Conservation (phyloP, 768 basidiomycete genomes). For the Clitopilus hobsonii region DNA sequence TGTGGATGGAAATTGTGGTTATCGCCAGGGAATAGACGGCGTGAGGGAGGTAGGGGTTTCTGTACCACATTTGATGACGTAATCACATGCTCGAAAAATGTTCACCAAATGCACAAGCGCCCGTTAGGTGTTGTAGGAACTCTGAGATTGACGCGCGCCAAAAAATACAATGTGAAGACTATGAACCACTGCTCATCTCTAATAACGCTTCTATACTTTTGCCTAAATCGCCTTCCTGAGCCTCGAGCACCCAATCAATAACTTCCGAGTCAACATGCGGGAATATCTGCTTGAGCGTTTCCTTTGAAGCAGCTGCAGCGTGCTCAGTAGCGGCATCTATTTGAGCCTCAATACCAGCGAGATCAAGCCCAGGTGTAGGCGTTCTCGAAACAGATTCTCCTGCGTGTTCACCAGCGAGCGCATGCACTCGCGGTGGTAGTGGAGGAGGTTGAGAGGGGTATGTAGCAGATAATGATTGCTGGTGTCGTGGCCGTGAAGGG, state of each 20-base stretch:
- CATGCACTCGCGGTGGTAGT: constrained; percentile 42
- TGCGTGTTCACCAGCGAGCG: constrained; percentile 25
- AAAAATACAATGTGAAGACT: background rate
- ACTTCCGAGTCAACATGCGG: constrained; percentile 78
- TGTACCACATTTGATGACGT: constrained; percentile 15
- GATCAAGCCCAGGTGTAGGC: constrained; percentile 65
- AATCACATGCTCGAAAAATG: constrained; percentile 2
- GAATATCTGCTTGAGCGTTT: constrained; percentile 87
- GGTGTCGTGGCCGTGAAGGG: constrained; percentile 45
- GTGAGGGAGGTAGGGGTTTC: constrained; percentile 51
- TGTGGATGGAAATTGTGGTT: constrained; percentile 64
- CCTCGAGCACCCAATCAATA: constrained; percentile 85
- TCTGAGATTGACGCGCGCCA: background rate
- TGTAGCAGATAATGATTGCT: constrained; percentile 40
- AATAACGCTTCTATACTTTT: constrained; percentile 83
- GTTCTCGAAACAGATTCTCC: constrained; percentile 55
- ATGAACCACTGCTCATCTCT: constrained; percentile 59
- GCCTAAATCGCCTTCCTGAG: constrained; percentile 83
- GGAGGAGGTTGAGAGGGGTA: constrained; percentile 38
- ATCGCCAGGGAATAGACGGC: constrained; percentile 61
- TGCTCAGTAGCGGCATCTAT: constrained; percentile 76
- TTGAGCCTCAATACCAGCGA: constrained; percentile 66
- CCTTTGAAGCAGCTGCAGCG: constrained; percentile 64
- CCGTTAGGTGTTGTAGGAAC: background rate
- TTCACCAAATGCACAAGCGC: too few relatives aligned